These are phyloP conservation scores for Prunus armeniaca DNA, from an alignment of 306 rosid genomes.

Conservation along the genomic window DNA sequence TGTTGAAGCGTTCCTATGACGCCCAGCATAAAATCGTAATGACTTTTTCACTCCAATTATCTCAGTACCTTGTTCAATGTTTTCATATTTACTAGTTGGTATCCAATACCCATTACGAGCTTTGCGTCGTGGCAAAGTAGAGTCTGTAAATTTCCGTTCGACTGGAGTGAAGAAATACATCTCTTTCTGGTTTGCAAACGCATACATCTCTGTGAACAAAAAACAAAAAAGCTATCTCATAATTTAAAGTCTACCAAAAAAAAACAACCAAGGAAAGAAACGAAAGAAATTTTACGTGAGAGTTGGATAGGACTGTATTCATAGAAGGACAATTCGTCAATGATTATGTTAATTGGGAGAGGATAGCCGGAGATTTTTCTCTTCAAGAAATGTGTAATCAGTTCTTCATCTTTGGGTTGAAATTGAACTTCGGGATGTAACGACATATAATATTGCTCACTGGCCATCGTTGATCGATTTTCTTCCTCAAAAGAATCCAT, in stretches of 20 bases:
- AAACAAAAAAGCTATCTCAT: neutral
- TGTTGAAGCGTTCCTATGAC: neutral
- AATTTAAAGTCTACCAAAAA: neutral
- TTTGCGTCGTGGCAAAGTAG: neutral
- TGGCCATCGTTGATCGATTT: neutral
- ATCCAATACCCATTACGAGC: neutral
- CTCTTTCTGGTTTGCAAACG: neutral
- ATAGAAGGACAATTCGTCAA: neutral
- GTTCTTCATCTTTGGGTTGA: neutral
- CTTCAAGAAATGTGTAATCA: neutral
- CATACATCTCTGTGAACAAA: neutral
- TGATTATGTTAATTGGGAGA: neutral
- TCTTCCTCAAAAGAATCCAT: neutral
- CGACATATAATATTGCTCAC: neutral
- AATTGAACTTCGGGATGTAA: neutral
- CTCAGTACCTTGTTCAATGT: neutral
- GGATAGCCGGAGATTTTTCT: neutral
- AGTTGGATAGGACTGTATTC: neutral
- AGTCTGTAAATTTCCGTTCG: neutral
- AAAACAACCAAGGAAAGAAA: neutral
- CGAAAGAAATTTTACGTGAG: neutral
- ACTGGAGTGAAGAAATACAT: neutral
- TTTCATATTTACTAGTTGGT: neutral
- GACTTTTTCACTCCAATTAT: neutral
- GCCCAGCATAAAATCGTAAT: neutral